Conservation (phyloP, 306 rosid species). For the Calophaca sinica region DNA sequence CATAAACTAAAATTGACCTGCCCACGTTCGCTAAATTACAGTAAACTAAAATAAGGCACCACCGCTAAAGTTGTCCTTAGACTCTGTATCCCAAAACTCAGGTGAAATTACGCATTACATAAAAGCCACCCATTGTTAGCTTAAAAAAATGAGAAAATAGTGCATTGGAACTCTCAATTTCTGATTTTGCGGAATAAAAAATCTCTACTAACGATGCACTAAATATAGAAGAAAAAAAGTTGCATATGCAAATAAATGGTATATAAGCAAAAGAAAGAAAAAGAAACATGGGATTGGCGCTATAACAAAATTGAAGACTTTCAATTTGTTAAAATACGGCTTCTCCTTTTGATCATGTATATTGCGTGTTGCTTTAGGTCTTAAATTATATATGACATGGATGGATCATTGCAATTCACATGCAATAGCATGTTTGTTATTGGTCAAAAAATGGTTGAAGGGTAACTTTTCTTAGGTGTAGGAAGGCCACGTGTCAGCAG, state of each 20-base stretch:
- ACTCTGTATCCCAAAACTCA: too few species aligned
- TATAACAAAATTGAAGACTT: conserved; percentile 14
- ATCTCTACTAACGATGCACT: too few species aligned
- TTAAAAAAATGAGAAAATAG: too few species aligned
- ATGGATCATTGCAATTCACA: conserved; percentile 42
- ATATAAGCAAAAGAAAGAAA: conserved; percentile 2
- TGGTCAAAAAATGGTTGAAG: conserved; percentile 36
- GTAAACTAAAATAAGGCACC: too few species aligned
- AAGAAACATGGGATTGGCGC: background rate
- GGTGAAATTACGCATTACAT: too few species aligned
- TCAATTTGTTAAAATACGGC: conserved; percentile 24
- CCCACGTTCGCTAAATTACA: too few species aligned
- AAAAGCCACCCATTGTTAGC: too few species aligned
- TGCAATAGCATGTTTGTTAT: conserved; percentile 39
- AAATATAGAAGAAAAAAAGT: background rate
- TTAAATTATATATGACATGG: conserved; percentile 26
- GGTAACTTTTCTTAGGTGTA: conserved; percentile 21
- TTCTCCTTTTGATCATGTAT: conserved; percentile 7
- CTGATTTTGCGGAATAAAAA: too few species aligned
- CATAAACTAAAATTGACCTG: too few species aligned
- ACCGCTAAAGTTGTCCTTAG: too few species aligned
- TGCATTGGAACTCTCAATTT: too few species aligned
- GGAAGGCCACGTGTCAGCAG: conserved; percentile 41
- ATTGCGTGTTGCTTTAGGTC: conserved; percentile 44
- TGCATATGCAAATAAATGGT: background rate